Conservation (phyloP, 129 eudicot genomes). For the Smallanthus sonchifolius region DNA sequence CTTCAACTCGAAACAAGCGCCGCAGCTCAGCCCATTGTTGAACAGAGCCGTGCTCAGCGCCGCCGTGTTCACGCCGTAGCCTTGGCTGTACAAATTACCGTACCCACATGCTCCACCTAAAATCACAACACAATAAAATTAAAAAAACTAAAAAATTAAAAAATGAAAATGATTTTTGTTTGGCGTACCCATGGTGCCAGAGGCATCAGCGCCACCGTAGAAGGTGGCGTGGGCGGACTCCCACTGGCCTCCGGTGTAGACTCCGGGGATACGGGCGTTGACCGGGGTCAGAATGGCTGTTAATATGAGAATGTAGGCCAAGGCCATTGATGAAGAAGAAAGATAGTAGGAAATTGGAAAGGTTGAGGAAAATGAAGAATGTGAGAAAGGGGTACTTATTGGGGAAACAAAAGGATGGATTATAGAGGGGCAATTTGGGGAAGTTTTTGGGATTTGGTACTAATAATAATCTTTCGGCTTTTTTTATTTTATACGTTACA, state of each 20-base stretch:
- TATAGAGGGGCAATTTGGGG: background rate
- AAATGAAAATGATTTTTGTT: background rate
- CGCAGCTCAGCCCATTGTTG: slow-evolving; percentile 57
- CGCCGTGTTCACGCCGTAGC: slow-evolving; percentile 61
- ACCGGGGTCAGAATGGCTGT: slow-evolving; percentile 1
- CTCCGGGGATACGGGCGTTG: slow-evolving; percentile 30
- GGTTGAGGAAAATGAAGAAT: slow-evolving; percentile 27
- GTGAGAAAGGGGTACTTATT: slow-evolving; percentile 28
- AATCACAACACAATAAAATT: background rate
- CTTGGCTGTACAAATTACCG: slow-evolving; percentile 62
- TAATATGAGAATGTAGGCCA: slow-evolving; percentile 5
- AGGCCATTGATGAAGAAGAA: slow-evolving; percentile 12
- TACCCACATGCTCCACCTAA: slow-evolving; percentile 69
- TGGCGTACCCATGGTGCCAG: slow-evolving; percentile 48
- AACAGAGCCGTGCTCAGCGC: slow-evolving; percentile 64
- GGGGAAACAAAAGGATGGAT: background rate
- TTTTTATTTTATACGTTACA: background rate
- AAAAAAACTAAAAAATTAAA: background rate
- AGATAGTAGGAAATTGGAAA: background rate
- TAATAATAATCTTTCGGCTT: background rate
- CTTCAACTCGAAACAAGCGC: slow-evolving; percentile 55
- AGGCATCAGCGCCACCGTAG: slow-evolving; percentile 48
- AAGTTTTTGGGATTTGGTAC: background rate
- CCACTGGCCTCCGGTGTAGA: slow-evolving; percentile 40
- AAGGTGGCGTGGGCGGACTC: slow-evolving; percentile 48